phyloP scores from a whole-genome alignment of 257 asterid species.

The Apocynum venetum region DNA sequence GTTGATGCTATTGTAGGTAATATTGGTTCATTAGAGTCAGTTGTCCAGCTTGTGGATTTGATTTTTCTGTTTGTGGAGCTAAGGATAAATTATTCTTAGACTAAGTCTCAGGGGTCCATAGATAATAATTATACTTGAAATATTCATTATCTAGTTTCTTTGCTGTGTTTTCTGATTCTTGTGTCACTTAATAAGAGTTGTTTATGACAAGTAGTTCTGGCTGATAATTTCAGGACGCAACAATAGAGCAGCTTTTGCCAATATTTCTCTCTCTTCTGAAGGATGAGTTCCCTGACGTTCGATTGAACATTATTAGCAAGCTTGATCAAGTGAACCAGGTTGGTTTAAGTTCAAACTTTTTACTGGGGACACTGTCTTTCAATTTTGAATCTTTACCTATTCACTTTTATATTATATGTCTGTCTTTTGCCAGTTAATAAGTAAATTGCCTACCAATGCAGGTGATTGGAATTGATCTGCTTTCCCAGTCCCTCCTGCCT shows the following conservation, averaged over 20 bases:
- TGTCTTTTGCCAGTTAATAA: background rate
- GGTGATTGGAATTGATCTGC: conserved; percentile 78
- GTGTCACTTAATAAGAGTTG: background rate
- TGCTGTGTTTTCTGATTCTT: background rate
- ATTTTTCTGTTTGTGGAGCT: background rate
- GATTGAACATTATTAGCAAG: conserved; percentile 84
- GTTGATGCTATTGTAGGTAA: background rate
- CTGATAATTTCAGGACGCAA: conserved; percentile 62
- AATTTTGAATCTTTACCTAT: background rate
- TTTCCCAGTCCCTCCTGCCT: conserved; percentile 74
- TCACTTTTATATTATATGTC: background rate
- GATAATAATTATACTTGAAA: background rate
- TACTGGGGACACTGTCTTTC: background rate
- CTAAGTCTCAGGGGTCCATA: background rate
- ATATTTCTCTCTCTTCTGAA: conserved; percentile 82
- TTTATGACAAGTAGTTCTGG: background rate
- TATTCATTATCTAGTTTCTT: background rate
- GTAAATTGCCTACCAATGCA: conserved; percentile 23
- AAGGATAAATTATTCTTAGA: background rate
- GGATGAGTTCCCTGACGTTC: conserved; percentile 89
- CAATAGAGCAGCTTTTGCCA: conserved; percentile 88
- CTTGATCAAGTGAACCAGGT: conserved; percentile 94
- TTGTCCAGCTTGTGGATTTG: conserved; percentile 1
- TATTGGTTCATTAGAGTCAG: background rate
- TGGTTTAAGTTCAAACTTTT: conserved; percentile 3